A percentile compares a stretch with the other conserved stretches of the same genome.
phyloP scores from a whole-genome alignment of 148 eudicot species.

The Amaranthus palmeri region DNA sequence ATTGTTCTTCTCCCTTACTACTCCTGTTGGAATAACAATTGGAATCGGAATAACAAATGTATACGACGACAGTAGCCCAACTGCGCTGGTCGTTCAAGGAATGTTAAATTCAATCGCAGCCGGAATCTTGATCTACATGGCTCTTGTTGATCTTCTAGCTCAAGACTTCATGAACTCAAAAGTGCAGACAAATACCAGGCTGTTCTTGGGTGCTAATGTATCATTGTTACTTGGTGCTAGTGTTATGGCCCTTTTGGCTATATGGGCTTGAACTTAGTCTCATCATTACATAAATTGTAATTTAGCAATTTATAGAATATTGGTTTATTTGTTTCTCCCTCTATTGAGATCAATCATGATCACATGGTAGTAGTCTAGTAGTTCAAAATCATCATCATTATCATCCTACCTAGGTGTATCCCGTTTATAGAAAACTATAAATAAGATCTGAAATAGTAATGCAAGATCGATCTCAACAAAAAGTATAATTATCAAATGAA shows the following conservation, averaged over 20 bases:
- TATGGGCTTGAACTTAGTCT: slow-evolving; percentile 29
- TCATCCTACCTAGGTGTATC: too few relatives aligned
- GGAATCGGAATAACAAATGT: slow-evolving; percentile 40
- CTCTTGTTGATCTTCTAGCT: slow-evolving; percentile 43
- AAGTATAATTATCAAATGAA: too few relatives aligned
- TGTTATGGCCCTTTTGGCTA: slow-evolving; percentile 43
- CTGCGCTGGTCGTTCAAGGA: slow-evolving; percentile 39
- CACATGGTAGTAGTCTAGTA: background rate
- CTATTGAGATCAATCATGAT: background rate
- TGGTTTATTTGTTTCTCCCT: background rate
- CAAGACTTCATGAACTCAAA: slow-evolving; percentile 44
- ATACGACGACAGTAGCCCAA: slow-evolving; percentile 34
- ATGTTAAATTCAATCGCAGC: slow-evolving; percentile 35
- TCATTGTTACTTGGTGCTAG: slow-evolving; percentile 32
- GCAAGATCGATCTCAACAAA: too few relatives aligned
- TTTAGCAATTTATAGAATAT: background rate
- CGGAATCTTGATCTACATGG: slow-evolving; percentile 47
- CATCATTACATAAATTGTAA: background rate
- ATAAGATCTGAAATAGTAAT: too few relatives aligned
- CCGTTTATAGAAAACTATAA: too few relatives aligned
- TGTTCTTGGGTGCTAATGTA: slow-evolving; percentile 27
- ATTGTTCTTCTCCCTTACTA: slow-evolving; percentile 37
- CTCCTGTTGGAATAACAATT: slow-evolving; percentile 35
- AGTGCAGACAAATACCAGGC: slow-evolving; percentile 29
- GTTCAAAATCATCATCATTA: too few relatives aligned